A percentile compares a stretch with the other conserved stretches of the same genome.
These are phyloP conservation scores for Aleurites moluccanus DNA, from an alignment of 441 rosid species.

Conservation along the genomic window DNA sequence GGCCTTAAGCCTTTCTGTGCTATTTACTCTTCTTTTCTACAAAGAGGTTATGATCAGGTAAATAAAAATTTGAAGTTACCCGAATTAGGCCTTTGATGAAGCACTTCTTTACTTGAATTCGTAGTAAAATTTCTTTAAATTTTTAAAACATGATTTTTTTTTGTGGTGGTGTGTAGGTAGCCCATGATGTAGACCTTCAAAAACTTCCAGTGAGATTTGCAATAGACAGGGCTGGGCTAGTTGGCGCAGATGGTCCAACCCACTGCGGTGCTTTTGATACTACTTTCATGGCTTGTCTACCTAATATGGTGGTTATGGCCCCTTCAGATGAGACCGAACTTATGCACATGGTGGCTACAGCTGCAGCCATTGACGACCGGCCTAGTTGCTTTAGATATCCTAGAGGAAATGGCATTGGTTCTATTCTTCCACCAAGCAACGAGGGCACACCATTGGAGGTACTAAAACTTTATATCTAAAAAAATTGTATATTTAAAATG, in stretches of 20 bases:
- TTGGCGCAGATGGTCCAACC: constrained; percentile 24
- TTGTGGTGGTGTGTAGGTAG: constrained; percentile 2
- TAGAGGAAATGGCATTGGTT: constrained; percentile 24
- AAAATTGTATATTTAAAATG: no score
- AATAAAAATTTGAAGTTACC: background rate
- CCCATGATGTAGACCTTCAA: constrained; percentile 28
- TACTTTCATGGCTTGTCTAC: constrained; percentile 25
- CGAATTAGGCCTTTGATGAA: no score
- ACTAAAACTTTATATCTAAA: no score
- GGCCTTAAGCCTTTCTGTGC: constrained; percentile 28
- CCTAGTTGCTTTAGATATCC: constrained; percentile 30
- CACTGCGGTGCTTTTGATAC: constrained; percentile 27
- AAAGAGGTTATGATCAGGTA: constrained; percentile 28
- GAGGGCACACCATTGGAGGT: constrained; percentile 25
- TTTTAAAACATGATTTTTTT: background rate
- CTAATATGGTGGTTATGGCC: constrained; percentile 30
- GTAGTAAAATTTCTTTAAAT: background rate
- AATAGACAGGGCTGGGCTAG: constrained; percentile 22
- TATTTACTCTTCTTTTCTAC: constrained; percentile 25
- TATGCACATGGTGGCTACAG: constrained; percentile 28
- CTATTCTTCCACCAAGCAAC: constrained; percentile 14
- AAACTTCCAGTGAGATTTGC: constrained; percentile 27
- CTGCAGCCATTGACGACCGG: constrained; percentile 27
- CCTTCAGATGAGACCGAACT: constrained; percentile 28
- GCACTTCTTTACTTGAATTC: no score